Evolutionary conservation across 192 early-diverging fungal genomes (phyloP), one percentile per base, ranked within the genome.

Genomic region (Chytriomyces confervae): DNA sequence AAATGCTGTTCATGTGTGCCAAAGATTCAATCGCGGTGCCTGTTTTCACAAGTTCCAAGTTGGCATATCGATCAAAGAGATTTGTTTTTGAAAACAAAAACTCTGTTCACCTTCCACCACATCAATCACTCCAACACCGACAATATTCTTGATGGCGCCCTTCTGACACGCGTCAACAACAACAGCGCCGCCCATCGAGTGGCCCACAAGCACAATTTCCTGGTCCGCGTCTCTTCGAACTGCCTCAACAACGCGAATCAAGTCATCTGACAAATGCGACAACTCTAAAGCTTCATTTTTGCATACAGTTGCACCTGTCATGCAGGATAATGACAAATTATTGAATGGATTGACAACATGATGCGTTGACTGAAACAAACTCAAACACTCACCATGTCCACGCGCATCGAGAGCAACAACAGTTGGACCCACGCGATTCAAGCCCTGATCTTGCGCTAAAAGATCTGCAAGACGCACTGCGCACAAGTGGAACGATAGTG

Each of bases 401-500:
- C 74, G 74, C 46, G 62, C 62, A 36, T 76, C 74, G 46, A 66
- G 51, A 13, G 62, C 74, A n/a, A 76, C 74, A 18, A 76, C 74
- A 66, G 16, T 11, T 1, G 74, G 62, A 7, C 61, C 36, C 5
- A 60, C 51, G n/a, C 70, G 53, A 18, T 3, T 23, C 63, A 50
- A 8, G 18, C 23, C 53, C 13, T 11, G 53, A 5, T 71, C 63
- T 7, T 70, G 53, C 20, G 49, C 11, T 23, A 77, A 50, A 5
- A 47, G 51, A 11, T 27, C 43, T 61, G 49, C 61, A 29, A 85
- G 51, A 7, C 60, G 27, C 16, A 48, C 57, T 5, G 80, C 71
- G 4, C 81, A 53, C 27, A 85, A 67, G 2, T 76, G 50, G 68
- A 81, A 87, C 13, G 86, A 79, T 20, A 84, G 75, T 0, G 77